Percentiles rank a stretch among this genome's conserved stretches.
These are phyloP conservation scores for Copromyces sp. DNA, from an alignment of 495 filamentous ascomycete species.

Conservation along the genomic window DNA sequence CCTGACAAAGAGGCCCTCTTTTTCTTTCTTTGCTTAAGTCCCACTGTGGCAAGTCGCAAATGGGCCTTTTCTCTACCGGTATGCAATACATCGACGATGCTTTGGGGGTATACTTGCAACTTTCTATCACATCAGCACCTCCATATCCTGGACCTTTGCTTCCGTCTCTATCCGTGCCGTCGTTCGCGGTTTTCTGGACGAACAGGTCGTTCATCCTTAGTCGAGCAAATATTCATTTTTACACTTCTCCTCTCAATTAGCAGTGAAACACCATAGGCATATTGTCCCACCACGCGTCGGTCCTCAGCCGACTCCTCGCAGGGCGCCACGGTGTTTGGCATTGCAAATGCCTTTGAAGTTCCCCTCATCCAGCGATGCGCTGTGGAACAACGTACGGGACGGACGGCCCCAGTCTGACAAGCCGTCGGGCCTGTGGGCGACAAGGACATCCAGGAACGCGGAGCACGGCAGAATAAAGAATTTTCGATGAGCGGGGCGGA, in stretches of 20 bases:
- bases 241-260: not conserved
- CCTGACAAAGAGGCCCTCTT: not conserved
- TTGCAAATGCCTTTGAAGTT: not conserved
- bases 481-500: not conserved
- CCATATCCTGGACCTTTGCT: not conserved
- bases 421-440: not conserved
- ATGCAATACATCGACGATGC: not conserved
- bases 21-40: not conserved
- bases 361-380: not conserved
- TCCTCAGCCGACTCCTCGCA: not conserved
- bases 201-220: not conserved
- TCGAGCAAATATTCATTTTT: not conserved
- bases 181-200: not conserved
- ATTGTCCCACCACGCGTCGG: not conserved
- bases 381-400: not conserved
- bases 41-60: not conserved
- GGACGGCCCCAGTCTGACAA: not conserved
- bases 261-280: not conserved
- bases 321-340: not conserved
- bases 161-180: not conserved
- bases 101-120: not conserved
- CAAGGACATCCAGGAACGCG: not conserved
- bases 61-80: not conserved
- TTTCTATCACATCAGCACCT: not conserved
- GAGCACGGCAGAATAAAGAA: not conserved